Evolutionary conservation across 2,329 filamentous ascomycete genomes (phyloP).

Genomic region (Teratosphaeriaceae sp.): DNA sequence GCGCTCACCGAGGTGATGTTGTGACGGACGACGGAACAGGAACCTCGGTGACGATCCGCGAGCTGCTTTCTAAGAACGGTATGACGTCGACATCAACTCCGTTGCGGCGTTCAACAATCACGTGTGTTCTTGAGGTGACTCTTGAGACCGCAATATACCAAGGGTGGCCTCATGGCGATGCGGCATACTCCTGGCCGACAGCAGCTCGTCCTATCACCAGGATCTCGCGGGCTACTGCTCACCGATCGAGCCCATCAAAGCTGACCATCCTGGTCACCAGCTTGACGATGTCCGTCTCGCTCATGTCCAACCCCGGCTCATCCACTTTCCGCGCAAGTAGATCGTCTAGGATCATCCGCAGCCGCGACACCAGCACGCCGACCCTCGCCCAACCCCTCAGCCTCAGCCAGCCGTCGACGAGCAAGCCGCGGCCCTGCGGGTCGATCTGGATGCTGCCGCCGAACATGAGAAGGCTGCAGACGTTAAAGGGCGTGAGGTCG

Average conservation of each 20-base stretch:
- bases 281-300: conserved; percentile 60
- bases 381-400: conserved; percentile 91
- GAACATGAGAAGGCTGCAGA: conserved; percentile 82
- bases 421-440: conserved; percentile 74
- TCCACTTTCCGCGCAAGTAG: conserved; percentile 76
- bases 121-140: too few species aligned
- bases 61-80: too few species aligned
- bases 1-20: too few species aligned
- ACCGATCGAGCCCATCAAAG: conserved; percentile 60
- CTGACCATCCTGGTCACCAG: conserved; percentile 77
- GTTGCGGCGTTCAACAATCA: too few species aligned
- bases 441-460: conserved; percentile 79
- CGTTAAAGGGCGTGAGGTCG: conserved; percentile 88
- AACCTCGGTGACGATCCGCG: too few species aligned
- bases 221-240: not conserved
- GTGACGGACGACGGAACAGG: too few species aligned
- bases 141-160: too few species aligned
- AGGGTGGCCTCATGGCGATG: too few species aligned
- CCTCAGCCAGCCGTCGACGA: conserved; percentile 86
- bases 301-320: conserved; percentile 49
- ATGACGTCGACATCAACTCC: too few species aligned
- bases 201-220: not conserved
- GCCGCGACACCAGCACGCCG: conserved; percentile 75
- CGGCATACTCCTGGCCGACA: too few species aligned
- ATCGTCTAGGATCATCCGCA: conserved; percentile 81